A percentile compares a stretch with the other conserved stretches of the same genome.
Conservation (phyloP, 495 filamentous ascomycete genomes). For the Neurospora sp. region DNA sequence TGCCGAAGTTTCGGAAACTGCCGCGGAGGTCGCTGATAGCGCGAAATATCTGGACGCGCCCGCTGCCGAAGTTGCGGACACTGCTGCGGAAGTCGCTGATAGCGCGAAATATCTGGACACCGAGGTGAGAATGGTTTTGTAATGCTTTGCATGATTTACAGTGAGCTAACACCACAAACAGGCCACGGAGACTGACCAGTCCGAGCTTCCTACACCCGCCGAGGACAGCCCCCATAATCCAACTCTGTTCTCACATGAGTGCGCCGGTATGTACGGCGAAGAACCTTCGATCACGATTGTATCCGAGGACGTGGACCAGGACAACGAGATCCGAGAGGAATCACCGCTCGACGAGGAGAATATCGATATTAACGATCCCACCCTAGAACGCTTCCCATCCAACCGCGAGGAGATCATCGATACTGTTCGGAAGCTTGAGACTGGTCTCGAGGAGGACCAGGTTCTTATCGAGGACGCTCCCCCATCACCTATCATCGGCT, state of each 20-base stretch:
- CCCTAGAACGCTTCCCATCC: conserved; percentile 40
- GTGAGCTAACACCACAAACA: background rate
- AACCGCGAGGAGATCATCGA: conserved; percentile 37
- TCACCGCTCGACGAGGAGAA: conserved; percentile 12
- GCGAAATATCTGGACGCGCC: conserved; percentile 5
- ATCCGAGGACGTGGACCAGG: conserved; percentile 4
- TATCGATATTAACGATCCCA: conserved; percentile 40
- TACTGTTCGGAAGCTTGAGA: conserved; percentile 34
- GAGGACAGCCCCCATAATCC: conserved; percentile 14
- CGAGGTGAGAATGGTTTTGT: background rate
- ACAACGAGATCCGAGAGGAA: background rate
- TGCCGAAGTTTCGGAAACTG: conserved; percentile 24
- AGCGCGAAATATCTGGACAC: conserved; percentile 25
- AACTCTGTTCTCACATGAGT: conserved; percentile 40
- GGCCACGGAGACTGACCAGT: background rate
- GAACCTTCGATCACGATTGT: conserved; percentile 7
- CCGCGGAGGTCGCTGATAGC: conserved; percentile 20
- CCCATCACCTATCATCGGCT: conserved; percentile 23
- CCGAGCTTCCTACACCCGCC: conserved; percentile 3
- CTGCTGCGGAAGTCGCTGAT: conserved; percentile 40
- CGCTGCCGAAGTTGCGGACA: conserved; percentile 29
- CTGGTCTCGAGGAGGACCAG: conserved; percentile 35
- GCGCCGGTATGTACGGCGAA: conserved; percentile 20
- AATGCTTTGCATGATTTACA: background rate
- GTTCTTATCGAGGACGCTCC: conserved; percentile 26